phyloP scores from a whole-genome alignment of 2,329 filamentous ascomycete species.

The Aspergillus luchuensis region DNA sequence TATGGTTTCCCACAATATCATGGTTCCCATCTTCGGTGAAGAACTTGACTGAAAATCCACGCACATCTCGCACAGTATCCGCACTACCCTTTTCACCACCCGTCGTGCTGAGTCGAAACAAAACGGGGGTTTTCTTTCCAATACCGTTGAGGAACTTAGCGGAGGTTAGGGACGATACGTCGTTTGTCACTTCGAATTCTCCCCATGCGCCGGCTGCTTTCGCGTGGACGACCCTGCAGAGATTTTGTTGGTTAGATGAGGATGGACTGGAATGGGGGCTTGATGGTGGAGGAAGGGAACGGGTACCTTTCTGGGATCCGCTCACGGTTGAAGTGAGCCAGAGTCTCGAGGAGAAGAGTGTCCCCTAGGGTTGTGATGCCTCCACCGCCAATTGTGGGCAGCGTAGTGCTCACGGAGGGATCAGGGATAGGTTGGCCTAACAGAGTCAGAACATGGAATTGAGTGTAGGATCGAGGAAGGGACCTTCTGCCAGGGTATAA shows the following conservation, averaged over 20 bases:
- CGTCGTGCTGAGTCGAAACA: constrained; percentile 53
- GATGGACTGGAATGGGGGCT: not conserved
- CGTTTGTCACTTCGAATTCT: constrained; percentile 63
- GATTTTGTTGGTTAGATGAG: not conserved
- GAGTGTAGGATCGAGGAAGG: not conserved
- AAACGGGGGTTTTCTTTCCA: constrained; percentile 57
- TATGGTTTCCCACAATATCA: constrained; percentile 29
- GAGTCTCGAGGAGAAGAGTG: constrained; percentile 63
- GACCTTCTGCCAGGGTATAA: constrained; percentile 35
- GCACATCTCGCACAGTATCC: constrained; percentile 53
- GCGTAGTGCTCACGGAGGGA: constrained; percentile 25
- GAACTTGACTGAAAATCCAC: constrained; percentile 55
- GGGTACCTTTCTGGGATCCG: constrained; percentile 59
- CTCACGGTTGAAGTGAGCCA: constrained; percentile 64
- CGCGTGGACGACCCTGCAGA: constrained; percentile 56
- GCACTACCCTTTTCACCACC: constrained; percentile 50
- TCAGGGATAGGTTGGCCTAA: constrained; percentile 31
- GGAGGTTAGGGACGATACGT: constrained; percentile 58
- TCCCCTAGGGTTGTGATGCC: constrained; percentile 55
- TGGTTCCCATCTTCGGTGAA: constrained; percentile 55
- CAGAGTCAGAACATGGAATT: not conserved
- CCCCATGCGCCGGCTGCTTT: constrained; percentile 61
- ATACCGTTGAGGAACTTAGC: constrained; percentile 57
- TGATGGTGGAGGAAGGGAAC: not conserved
- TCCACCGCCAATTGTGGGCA: constrained; percentile 30